Percentiles rank a stretch among this genome's conserved stretches.
phyloP scores from a whole-genome alignment of 495 filamentous ascomycete species.

The Podospora pseudoanserina region DNA sequence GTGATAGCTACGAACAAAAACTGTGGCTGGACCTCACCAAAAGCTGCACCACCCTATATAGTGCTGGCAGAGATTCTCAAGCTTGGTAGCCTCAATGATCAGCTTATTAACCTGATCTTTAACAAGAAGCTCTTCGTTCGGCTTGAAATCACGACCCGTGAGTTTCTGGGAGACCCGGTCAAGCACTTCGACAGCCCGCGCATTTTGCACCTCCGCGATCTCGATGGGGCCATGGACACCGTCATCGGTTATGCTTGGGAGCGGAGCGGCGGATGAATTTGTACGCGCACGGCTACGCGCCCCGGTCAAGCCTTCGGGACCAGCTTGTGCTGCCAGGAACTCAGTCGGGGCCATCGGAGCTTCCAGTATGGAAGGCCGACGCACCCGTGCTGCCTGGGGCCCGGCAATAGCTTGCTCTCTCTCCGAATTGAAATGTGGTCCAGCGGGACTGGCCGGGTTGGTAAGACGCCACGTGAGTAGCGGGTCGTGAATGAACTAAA shows the following conservation, averaged over 20 bases:
- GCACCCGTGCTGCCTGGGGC: conserved; percentile 39
- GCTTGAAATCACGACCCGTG: conserved; percentile 66
- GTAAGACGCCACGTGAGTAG: conserved; percentile 95
- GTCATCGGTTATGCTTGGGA: conserved; percentile 37
- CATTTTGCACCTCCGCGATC: conserved; percentile 80
- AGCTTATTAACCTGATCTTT: conserved; percentile 89
- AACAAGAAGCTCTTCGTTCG: conserved; percentile 76
- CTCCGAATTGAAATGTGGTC: conserved; percentile 77
- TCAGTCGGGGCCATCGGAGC: conserved; percentile 52
- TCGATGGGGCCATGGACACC: conserved; percentile 34
- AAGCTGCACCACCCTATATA: conserved; percentile 98
- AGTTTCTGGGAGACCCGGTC: conserved; percentile 91
- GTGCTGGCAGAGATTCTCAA: conserved; percentile 97
- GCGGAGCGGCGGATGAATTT: conserved; percentile 43
- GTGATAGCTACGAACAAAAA: background rate
- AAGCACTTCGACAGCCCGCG: conserved; percentile 85
- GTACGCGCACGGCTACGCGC: conserved; percentile 53
- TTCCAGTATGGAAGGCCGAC: conserved; percentile 70
- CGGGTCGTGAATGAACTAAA: conserved; percentile 93
- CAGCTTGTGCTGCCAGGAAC: conserved; percentile 43
- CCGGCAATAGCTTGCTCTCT: conserved; percentile 50
- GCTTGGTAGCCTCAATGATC: conserved; percentile 88
- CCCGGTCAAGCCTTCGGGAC: conserved; percentile 42
- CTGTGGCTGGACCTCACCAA: conserved; percentile 51
- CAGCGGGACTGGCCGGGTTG: conserved; percentile 71